These are phyloP conservation scores for Claviceps paspali DNA, from an alignment of 2,329 filamentous ascomycete genomes.

Conservation along the genomic window DNA sequence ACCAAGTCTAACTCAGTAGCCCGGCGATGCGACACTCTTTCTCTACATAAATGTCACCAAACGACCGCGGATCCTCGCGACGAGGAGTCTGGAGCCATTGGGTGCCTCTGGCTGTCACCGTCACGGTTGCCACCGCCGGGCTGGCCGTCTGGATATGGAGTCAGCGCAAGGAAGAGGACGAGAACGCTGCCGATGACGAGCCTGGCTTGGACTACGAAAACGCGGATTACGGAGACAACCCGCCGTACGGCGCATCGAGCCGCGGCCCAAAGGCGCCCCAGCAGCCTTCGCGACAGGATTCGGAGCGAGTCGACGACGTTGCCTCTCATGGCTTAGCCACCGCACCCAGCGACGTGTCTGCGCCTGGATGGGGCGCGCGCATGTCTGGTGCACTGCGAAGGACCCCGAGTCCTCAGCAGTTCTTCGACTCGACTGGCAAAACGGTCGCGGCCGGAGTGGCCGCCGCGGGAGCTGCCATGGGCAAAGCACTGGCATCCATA, in stretches of 20 bases:
- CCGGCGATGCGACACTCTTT: conserved; percentile 20
- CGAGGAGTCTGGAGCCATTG: conserved; percentile 63
- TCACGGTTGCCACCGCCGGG: conserved; percentile 75
- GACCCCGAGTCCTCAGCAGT: conserved; percentile 75
- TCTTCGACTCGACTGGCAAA: conserved; percentile 71
- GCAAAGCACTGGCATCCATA: conserved; percentile 69
- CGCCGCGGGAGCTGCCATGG: conserved; percentile 68
- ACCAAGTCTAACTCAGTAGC: too few species aligned
- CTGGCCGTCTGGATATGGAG: conserved; percentile 89
- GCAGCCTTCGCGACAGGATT: conserved; percentile 19
- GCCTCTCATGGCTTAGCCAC: conserved; percentile 26
- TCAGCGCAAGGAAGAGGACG: conserved; percentile 62
- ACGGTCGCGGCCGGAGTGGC: conserved; percentile 68
- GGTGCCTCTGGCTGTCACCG: conserved; percentile 74
- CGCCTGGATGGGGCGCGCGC: conserved; percentile 53
- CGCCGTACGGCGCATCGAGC: conserved; percentile 29
- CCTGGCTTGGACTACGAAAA: conserved; percentile 32
- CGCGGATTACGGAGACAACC: conserved; percentile 38
- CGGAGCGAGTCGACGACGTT: conserved; percentile 12
- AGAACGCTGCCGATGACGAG: conserved; percentile 43
- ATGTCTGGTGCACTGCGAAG: conserved; percentile 70
- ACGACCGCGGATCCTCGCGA: conserved; percentile 39
- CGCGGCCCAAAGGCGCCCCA: conserved; percentile 17
- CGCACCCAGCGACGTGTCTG: conserved; percentile 16
- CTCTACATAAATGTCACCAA: conserved; percentile 38